Conservation (phyloP, 768 basidiomycete species). For the Suillus weaverae region DNA sequence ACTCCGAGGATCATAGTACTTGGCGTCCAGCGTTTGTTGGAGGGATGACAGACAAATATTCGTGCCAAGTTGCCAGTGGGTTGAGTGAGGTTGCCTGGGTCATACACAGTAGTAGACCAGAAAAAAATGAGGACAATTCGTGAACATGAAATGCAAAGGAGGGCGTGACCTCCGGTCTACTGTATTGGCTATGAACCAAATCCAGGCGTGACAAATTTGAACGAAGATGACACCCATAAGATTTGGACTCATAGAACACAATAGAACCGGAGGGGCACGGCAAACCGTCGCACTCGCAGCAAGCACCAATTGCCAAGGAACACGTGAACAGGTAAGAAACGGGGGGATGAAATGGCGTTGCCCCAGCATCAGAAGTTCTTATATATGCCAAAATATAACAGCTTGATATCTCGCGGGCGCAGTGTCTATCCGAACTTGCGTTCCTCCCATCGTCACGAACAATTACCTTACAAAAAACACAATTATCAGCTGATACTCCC, state of each 20-base stretch:
- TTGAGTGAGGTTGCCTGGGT: background rate
- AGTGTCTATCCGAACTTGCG: slow-evolving; percentile 11
- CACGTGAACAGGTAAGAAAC: slow-evolving; percentile 7
- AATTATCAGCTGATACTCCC: slow-evolving; percentile 20
- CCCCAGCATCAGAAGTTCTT: background rate
- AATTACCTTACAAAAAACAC: slow-evolving; percentile 17
- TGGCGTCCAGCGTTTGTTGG: background rate
- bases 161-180: slow-evolving; percentile 43
- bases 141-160: slow-evolving; percentile 16
- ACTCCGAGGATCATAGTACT: background rate
- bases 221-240: slow-evolving; percentile 29
- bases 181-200: slow-evolving; percentile 65
- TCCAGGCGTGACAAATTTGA: slow-evolving; percentile 34
- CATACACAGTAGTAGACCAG: background rate
- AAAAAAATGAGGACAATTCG: slow-evolving; percentile 1
- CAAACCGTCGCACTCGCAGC: slow-evolving; percentile 16
- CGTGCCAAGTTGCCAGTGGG: background rate
- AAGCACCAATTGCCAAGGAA: slow-evolving; percentile 13
- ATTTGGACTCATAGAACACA: slow-evolving; percentile 43
- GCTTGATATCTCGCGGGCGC: slow-evolving; percentile 8
- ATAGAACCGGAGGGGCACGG: slow-evolving; percentile 32
- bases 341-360: background rate
- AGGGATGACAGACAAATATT: background rate
- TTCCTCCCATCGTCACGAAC: slow-evolving; percentile 21
- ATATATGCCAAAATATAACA: slow-evolving; percentile 3